Conservation (phyloP, 1,139 yeast species). For the Taphrina populina region DNA sequence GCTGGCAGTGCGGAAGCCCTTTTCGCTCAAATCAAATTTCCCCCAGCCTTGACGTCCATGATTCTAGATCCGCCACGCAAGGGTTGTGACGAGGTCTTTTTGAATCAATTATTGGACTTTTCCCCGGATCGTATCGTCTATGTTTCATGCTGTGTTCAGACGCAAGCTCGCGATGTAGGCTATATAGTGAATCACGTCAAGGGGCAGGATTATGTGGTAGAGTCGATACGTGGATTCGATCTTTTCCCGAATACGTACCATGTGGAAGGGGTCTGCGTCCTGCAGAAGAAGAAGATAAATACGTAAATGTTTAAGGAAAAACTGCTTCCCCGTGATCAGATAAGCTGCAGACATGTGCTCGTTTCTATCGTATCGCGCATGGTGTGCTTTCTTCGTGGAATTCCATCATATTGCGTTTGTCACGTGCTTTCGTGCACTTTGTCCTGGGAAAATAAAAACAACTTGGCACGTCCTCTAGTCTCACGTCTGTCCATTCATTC, state of each 20-base stretch:
- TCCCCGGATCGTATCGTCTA: conserved; percentile 84
- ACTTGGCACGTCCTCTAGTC: too few species aligned
- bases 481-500: too few species aligned
- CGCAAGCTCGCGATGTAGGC: conserved; percentile 91
- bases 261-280: conserved; percentile 77
- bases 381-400: neutral
- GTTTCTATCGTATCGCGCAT: neutral
- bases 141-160: conserved; percentile 94
- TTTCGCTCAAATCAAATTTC: conserved; percentile 60
- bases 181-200: conserved; percentile 70
- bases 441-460: too few species aligned
- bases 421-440: too few species aligned
- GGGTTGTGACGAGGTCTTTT: conserved; percentile 86
- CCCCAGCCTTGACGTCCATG: conserved; percentile 74
- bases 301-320: neutral
- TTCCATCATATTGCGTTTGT: neutral
- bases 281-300: conserved; percentile 44
- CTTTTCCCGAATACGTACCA: conserved; percentile 98
- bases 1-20: conserved; percentile 91
- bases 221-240: conserved; percentile 88
- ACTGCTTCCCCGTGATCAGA: neutral
- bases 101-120: conserved; percentile 78
- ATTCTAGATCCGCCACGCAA: conserved; percentile 96
- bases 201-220: conserved; percentile 58
- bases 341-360: neutral